Conservation (phyloP, 164 flowering plant genomes). For the Aristolochia contorta region DNA sequence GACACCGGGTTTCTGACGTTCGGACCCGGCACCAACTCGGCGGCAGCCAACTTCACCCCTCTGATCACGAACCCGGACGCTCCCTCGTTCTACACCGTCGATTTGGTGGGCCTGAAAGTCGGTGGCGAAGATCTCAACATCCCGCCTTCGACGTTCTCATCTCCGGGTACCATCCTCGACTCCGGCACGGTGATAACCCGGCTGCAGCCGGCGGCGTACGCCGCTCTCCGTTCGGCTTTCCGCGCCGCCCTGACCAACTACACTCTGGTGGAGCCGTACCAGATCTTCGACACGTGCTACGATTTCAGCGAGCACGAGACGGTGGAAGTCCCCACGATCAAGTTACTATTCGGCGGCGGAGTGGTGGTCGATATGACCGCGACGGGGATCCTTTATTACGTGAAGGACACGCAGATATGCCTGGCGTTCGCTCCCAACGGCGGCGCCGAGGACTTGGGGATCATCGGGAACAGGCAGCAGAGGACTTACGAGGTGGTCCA, state of each 20-base stretch:
- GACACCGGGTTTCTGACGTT: slow-evolving; percentile 36
- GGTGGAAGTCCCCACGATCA: slow-evolving; percentile 17
- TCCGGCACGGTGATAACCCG: slow-evolving; percentile 34
- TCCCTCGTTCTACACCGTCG: slow-evolving; percentile 25
- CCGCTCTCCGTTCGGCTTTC: slow-evolving; percentile 12
- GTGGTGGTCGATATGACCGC: slow-evolving; percentile 6
- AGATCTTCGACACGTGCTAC: slow-evolving; percentile 14
- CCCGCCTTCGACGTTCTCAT: slow-evolving; percentile 7
- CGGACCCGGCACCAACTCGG: slow-evolving; percentile 16
- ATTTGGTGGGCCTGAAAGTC: slow-evolving; percentile 17
- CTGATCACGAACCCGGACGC: slow-evolving; percentile 5
- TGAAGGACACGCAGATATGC: slow-evolving; percentile 5
- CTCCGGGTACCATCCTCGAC: slow-evolving; percentile 23
- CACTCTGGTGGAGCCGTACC: background rate
- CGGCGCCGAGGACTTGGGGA: slow-evolving; percentile 6
- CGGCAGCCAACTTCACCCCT: slow-evolving; percentile 23
- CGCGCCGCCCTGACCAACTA: slow-evolving; percentile 13
- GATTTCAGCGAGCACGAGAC: slow-evolving; percentile 11
- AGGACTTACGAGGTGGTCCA: slow-evolving; percentile 18
- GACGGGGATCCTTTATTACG: slow-evolving; percentile 8
- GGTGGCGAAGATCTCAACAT: slow-evolving; percentile 14
- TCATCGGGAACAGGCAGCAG: slow-evolving; percentile 26
- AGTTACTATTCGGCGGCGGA: slow-evolving; percentile 10
- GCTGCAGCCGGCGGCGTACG: slow-evolving; percentile 20
- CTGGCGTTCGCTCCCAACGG: slow-evolving; percentile 24